Conservation (phyloP, 768 basidiomycete species). For the Trametes cinnabarina region DNA sequence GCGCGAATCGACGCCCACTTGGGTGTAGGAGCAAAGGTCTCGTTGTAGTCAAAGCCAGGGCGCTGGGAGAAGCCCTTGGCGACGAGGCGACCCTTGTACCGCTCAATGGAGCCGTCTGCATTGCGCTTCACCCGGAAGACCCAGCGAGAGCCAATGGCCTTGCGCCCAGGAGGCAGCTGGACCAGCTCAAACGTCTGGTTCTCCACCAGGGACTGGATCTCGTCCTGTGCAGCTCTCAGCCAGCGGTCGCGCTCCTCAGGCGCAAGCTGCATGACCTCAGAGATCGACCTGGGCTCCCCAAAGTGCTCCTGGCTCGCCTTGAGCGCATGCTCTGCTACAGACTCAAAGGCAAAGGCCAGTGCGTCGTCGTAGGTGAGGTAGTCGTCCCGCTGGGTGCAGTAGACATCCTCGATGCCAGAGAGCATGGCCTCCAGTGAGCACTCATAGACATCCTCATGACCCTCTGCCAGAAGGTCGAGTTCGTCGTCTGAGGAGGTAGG, state of each 20-base stretch:
- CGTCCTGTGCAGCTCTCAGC: conserved; percentile 19
- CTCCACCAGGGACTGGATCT: conserved; percentile 21
- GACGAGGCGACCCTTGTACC: conserved; percentile 40
- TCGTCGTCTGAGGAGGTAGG: not conserved
- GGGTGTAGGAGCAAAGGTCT: conserved; percentile 31
- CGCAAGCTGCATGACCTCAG: conserved; percentile 3
- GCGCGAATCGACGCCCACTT: conserved; percentile 23
- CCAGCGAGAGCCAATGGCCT: conserved; percentile 34
- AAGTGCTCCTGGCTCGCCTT: conserved; percentile 9
- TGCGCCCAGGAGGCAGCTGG: conserved; percentile 29
- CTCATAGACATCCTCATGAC: not conserved
- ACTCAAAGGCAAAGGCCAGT: conserved; percentile 10
- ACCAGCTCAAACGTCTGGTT: conserved; percentile 33
- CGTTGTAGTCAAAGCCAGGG: too few relatives aligned
- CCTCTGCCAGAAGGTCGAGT: conserved; percentile 5
- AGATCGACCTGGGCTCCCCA: conserved; percentile 5
- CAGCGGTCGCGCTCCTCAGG: conserved; percentile 13
- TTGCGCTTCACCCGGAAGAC: conserved; percentile 41
- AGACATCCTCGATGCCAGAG: conserved; percentile 1
- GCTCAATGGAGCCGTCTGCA: conserved; percentile 32
- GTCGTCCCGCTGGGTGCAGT: not conserved
- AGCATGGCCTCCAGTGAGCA: conserved; percentile 4
- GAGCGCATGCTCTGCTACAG: not conserved
- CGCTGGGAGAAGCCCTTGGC: conserved; percentile 34
- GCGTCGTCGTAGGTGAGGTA: conserved; percentile 7